Evolutionary conservation across 306 rosid genomes (phyloP).

Genomic region (Prunus salicina): DNA sequence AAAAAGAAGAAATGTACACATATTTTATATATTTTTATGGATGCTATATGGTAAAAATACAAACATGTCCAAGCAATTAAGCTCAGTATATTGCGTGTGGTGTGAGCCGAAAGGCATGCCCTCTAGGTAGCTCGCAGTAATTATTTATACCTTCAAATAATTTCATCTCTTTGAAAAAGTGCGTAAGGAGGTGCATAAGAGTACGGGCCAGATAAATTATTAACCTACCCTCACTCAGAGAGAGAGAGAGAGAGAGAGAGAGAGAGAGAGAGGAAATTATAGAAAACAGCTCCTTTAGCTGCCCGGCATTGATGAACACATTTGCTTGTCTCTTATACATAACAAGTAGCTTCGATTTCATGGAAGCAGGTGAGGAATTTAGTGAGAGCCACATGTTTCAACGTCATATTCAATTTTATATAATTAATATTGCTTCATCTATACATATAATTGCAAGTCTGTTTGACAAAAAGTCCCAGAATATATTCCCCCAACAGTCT

Average conservation of each 20-base stretch:
- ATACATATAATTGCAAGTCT: neutral
- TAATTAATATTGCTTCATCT: neutral
- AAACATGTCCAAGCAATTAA: neutral
- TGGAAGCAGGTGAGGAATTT: neutral
- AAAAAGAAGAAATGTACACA: too few species aligned
- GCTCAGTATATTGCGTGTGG: neutral
- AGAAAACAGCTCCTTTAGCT: neutral
- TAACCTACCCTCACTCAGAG: neutral
- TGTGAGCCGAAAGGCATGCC: constrained; percentile 1
- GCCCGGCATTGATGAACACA: constrained; percentile 10
- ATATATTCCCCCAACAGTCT: constrained; percentile 19
- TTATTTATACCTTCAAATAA: neutral
- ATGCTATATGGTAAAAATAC: neutral
- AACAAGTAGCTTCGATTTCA: constrained; percentile 27
- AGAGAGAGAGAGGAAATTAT: neutral
- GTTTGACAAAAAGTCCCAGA: neutral
- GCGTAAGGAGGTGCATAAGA: neutral
- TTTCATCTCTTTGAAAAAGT: neutral
- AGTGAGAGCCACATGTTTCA: neutral
- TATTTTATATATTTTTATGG: neutral
- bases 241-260: neutral
- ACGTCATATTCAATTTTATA: neutral
- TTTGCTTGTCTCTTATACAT: constrained; percentile 33
- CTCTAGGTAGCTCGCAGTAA: neutral
- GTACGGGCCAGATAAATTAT: neutral